Conservation (phyloP, 2,329 filamentous ascomycete genomes). For the Neonectria hederae region DNA sequence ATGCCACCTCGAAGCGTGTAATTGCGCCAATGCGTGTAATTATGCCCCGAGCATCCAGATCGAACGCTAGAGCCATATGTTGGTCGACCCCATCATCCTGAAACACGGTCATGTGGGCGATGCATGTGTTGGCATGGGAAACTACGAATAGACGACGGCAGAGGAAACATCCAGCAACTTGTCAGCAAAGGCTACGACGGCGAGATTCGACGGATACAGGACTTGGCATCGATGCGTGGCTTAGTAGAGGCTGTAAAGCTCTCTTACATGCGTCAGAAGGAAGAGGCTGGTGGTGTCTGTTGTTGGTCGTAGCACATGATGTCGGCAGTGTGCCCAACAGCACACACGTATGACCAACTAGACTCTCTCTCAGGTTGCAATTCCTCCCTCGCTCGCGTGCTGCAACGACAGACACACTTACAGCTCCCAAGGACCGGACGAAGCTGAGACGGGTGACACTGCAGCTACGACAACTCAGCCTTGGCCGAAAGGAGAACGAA, state of each 20-base stretch:
- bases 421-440: neutral
- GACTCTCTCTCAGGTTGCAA: neutral
- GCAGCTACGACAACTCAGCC: conserved; percentile 10
- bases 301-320: neutral
- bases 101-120: conserved; percentile 19
- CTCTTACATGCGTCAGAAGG: neutral
- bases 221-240: neutral
- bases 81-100: conserved; percentile 18
- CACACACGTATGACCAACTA: neutral
- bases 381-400: neutral
- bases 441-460: neutral
- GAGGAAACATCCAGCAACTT: neutral
- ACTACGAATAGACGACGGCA: neutral
- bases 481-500: conserved; percentile 11
- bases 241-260: neutral
- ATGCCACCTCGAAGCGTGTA: neutral
- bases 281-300: neutral
- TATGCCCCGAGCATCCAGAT: neutral
- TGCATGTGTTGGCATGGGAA: conserved; percentile 21
- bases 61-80: conserved; percentile 8
- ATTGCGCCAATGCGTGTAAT: neutral
- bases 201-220: neutral
- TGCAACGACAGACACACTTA: no score
- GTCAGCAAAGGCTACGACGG: neutral
- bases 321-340: neutral